A percentile compares a stretch with the other conserved stretches of the same genome.
phyloP scores from a whole-genome alignment of 805 yeast species.

The Cyberlindnera veronae region DNA sequence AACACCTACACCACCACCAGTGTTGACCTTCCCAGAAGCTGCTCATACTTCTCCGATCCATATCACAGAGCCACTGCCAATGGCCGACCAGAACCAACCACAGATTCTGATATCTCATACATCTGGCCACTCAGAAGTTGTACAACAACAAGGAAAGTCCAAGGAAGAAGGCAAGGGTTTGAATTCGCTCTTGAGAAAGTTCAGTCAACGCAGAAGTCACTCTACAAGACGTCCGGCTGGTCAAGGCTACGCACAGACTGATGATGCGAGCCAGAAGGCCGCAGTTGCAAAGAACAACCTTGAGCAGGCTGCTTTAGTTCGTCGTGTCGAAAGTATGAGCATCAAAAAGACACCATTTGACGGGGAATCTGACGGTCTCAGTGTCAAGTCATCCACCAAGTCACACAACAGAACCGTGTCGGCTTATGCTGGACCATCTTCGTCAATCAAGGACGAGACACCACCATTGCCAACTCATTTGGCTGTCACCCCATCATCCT shows the following conservation, averaged over 20 bases:
- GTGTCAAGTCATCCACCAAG: conserved; percentile 8
- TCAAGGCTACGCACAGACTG: conserved; percentile 4
- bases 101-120: conserved; percentile 42
- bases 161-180: conserved; percentile 25
- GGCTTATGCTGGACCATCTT: conserved; percentile 22
- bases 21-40: conserved; percentile 44
- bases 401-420: conserved; percentile 29
- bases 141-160: conserved; percentile 35
- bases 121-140: conserved; percentile 32
- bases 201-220: conserved; percentile 28
- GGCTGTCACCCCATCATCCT: conserved; percentile 6
- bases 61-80: conserved; percentile 36
- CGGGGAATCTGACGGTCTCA: conserved; percentile 11
- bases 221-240: conserved; percentile 24
- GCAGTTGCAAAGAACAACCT: background rate
- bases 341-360: conserved; percentile 17
- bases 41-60: conserved; percentile 48
- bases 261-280: conserved; percentile 1
- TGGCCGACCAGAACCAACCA: conserved; percentile 36
- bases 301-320: conserved; percentile 18
- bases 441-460: conserved; percentile 1
- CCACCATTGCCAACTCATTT: conserved; percentile 10
- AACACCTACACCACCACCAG: conserved; percentile 39
- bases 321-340: conserved; percentile 27
- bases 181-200: conserved; percentile 28